Conservation (phyloP, 495 filamentous ascomycete genomes). For the Daldinia bambusicola region DNA sequence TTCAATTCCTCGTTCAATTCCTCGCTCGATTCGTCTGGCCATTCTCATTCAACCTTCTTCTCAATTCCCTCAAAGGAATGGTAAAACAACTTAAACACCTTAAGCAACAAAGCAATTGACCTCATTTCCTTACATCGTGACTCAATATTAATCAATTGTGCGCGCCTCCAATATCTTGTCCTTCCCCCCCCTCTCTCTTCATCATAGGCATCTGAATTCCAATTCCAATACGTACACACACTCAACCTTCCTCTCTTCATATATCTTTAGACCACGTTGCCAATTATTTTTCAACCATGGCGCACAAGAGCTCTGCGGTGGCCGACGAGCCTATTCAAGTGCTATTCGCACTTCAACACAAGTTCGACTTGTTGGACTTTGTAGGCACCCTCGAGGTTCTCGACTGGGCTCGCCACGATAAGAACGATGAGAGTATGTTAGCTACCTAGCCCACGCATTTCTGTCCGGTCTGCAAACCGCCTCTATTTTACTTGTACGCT, state of each 20-base stretch:
- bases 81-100: conserved; percentile 15
- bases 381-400: conserved; percentile 74
- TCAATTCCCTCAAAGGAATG: conserved; percentile 22
- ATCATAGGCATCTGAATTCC: conserved; percentile 9
- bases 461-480: conserved; percentile 21
- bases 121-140: conserved; percentile 25
- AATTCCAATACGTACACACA: conserved; percentile 9
- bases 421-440: conserved; percentile 68
- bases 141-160: conserved; percentile 24
- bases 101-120: conserved; percentile 40
- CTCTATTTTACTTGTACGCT: conserved; percentile 19
- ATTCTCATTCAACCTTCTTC: conserved; percentile 27
- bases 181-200: conserved; percentile 8
- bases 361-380: conserved; percentile 70
- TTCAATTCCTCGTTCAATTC: conserved; percentile 24
- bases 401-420: conserved; percentile 66
- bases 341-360: conserved; percentile 61
- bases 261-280: background rate
- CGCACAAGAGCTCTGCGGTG: conserved; percentile 59
- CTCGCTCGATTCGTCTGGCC: conserved; percentile 40
- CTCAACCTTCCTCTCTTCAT: background rate
- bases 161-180: conserved; percentile 16
- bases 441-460: background rate
- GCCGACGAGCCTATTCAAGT: conserved; percentile 62
- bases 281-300: conserved; percentile 53